Evolutionary conservation across 2,329 filamentous ascomycete genomes (phyloP).

Genomic region (Geoglossum cookeanum): DNA sequence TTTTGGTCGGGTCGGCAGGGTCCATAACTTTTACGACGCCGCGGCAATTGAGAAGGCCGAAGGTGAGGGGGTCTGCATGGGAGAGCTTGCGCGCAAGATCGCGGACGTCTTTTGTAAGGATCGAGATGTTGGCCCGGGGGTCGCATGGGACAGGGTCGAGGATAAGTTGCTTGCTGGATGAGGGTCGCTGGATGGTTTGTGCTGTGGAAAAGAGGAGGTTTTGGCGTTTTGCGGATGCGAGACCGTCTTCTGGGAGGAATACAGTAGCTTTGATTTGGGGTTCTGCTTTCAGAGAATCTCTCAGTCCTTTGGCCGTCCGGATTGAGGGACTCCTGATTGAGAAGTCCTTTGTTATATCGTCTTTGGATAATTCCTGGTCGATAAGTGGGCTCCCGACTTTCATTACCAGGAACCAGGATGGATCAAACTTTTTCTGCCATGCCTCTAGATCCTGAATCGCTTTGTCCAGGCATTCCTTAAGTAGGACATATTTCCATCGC

Average conservation of each 20-base stretch:
- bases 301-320: no score
- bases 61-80: conserved; percentile 13
- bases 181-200: no score
- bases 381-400: conserved; percentile 11
- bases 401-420: conserved; percentile 19
- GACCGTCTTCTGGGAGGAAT: no score
- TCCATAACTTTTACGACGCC: conserved; percentile 12
- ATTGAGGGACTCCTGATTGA: no score
- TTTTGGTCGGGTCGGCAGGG: background rate
- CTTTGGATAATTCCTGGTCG: conserved; percentile 11
- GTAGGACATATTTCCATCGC: conserved; percentile 9
- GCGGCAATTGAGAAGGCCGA: conserved; percentile 16
- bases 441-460: conserved; percentile 16
- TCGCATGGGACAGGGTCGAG: no score
- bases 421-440: conserved; percentile 18
- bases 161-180: no score
- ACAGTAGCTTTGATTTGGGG: no score
- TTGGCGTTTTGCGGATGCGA: no score
- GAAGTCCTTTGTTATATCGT: no score
- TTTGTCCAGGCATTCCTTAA: conserved; percentile 13
- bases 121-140: no score
- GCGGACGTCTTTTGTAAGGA: conserved; percentile 12
- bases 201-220: no score
- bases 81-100: conserved; percentile 13
- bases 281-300: no score